Conservation (phyloP, 2,329 filamentous ascomycete genomes). For the Apiospora arundinis region DNA sequence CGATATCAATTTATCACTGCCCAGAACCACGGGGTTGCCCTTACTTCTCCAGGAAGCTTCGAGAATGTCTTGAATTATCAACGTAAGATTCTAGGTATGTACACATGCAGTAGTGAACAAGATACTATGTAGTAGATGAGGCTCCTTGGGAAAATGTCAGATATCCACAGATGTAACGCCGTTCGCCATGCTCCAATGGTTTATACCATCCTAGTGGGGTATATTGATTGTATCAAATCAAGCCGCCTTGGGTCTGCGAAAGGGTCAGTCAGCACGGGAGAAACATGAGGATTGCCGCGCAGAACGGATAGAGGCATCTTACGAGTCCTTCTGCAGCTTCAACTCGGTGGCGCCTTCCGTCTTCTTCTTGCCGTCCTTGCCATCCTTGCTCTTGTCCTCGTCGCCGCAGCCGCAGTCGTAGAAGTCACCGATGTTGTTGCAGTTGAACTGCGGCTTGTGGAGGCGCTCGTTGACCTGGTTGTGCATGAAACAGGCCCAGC, state of each 20-base stretch:
- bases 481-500: conserved; percentile 73
- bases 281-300: not conserved
- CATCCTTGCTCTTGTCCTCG: conserved; percentile 52
- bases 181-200: conserved; percentile 23
- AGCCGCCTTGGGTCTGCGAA: conserved; percentile 19
- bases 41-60: not conserved
- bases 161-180: conserved; percentile 22
- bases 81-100: not conserved
- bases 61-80: not conserved
- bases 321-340: conserved; percentile 33
- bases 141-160: not conserved
- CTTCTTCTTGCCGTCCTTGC: conserved; percentile 36
- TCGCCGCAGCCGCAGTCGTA: conserved; percentile 76
- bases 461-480: conserved; percentile 71
- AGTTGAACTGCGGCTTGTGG: conserved; percentile 68
- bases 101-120: not conserved
- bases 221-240: not conserved
- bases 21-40: too few relatives aligned
- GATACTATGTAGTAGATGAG: not conserved
- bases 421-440: conserved; percentile 71
- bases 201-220: not conserved
- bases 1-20: not conserved
- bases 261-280: not conserved
- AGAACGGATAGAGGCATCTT: not conserved
- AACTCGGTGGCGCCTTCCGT: conserved; percentile 38